Conservation (phyloP, 768 basidiomycete species). For the Mycena floridula region DNA sequence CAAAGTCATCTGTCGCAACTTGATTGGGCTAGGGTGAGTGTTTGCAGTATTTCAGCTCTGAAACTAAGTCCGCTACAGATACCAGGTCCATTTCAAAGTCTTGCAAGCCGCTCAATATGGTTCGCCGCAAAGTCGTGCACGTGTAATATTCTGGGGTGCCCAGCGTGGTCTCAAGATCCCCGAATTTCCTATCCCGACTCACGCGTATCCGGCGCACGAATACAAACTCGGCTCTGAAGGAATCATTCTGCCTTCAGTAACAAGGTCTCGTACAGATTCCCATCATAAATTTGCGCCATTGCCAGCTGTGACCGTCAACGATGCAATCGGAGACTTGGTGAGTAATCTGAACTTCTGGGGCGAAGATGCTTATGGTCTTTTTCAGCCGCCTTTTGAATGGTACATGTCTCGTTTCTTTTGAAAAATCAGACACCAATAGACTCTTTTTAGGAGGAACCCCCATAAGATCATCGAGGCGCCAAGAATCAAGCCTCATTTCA, state of each 20-base stretch:
- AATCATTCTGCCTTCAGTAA: conserved; percentile 32
- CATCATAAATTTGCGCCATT: conserved; percentile 57
- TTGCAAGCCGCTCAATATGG: conserved; percentile 72
- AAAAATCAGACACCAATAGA: too few relatives aligned
- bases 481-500: background rate
- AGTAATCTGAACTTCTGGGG: conserved; percentile 17
- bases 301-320: conserved; percentile 48
- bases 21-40: conserved; percentile 59
- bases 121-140: conserved; percentile 57
- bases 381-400: conserved; percentile 70
- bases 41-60: background rate
- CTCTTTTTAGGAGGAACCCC: conserved; percentile 49
- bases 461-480: conserved; percentile 25
- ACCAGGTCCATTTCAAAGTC: conserved; percentile 61
- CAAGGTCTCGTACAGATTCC: conserved; percentile 30
- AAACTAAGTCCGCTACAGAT: conserved; percentile 28
- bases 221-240: conserved; percentile 9
- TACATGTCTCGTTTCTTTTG: too few relatives aligned
- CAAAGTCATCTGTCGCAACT: conserved; percentile 57
- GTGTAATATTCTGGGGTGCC: conserved; percentile 68
- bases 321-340: conserved; percentile 68
- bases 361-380: conserved; percentile 1
- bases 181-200: conserved; percentile 57
- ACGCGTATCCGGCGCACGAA: conserved; percentile 32
- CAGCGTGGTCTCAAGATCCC: conserved; percentile 52